phyloP scores from a whole-genome alignment of 2,329 filamentous ascomycete species.

The Cordyceps tenuipes region DNA sequence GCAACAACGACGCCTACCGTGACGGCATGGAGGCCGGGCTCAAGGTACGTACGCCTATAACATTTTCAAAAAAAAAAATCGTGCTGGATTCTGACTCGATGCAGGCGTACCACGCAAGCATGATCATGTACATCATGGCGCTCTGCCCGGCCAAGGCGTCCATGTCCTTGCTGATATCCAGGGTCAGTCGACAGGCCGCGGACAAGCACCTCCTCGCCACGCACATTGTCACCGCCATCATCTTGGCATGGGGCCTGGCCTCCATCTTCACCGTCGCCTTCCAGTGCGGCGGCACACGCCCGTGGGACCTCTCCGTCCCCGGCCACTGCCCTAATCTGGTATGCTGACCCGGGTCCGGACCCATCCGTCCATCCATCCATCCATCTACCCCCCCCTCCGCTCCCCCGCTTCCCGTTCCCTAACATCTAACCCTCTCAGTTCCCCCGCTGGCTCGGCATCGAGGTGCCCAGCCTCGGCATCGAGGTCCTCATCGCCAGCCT shows the following conservation, averaged over 20 bases:
- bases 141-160: conserved; percentile 15
- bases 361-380: too few species aligned
- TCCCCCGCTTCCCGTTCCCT: too few species aligned
- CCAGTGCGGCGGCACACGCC: conserved; percentile 10
- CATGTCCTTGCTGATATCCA: conserved; percentile 15
- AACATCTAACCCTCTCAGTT: conserved; percentile 8
- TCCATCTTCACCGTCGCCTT: conserved; percentile 12
- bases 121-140: conserved; percentile 14
- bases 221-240: conserved; percentile 8
- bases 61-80: too few species aligned
- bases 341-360: not conserved
- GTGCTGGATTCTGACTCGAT: not conserved
- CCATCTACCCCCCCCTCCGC: too few species aligned
- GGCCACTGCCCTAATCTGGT: conserved; percentile 8
- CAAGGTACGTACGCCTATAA: conserved; percentile 6
- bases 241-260: conserved; percentile 7
- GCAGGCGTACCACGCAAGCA: conserved; percentile 12
- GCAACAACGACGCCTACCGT: not conserved
- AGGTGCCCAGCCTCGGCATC: conserved; percentile 12
- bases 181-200: conserved; percentile 12
- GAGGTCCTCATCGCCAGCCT: conserved; percentile 14
- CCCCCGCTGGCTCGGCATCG: conserved; percentile 12
- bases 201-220: conserved; percentile 12
- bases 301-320: conserved; percentile 9
- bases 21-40: conserved; percentile 4